Evolutionary conservation across 2,329 filamentous ascomycete genomes (phyloP).

Genomic region (Fusarium abutilonis): DNA sequence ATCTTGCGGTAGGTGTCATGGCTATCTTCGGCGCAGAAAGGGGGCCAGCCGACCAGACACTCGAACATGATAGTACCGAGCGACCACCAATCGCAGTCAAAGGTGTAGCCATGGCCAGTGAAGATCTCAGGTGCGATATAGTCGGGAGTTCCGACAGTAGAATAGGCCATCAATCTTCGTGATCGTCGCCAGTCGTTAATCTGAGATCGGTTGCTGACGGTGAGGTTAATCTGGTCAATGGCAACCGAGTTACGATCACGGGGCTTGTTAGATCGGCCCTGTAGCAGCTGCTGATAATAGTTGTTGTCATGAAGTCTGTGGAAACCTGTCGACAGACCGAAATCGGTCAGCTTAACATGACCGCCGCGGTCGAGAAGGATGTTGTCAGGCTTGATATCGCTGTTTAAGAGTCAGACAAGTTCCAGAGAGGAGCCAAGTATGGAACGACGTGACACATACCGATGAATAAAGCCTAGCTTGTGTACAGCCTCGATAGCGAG

Average conservation of each 20-base stretch:
- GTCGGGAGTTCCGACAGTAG: conserved; percentile 96
- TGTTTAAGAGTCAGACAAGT: conserved; percentile 51
- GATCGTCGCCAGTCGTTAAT: conserved; percentile 99
- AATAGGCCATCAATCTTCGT: conserved; percentile 94
- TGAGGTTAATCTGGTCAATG: conserved; percentile 97
- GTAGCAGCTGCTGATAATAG: conserved; percentile 96
- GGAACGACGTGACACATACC: conserved; percentile 66
- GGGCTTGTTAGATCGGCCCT: conserved; percentile 76
- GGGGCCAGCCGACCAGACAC: conserved; percentile 97
- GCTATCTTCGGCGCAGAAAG: conserved; percentile 97
- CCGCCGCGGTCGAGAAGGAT: conserved; percentile 94
- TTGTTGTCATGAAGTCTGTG: conserved; percentile 98
- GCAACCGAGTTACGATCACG: conserved; percentile 92
- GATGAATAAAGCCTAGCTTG: conserved; percentile 97
- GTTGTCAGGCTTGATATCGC: conserved; percentile 99
- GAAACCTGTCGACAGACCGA: conserved; percentile 96
- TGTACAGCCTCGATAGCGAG: conserved; percentile 99
- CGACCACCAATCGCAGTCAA: conserved; percentile 99
- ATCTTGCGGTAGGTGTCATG: conserved; percentile 99
- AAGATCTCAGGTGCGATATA: conserved; percentile 99
- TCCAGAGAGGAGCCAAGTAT: background rate
- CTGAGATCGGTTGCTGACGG: conserved; percentile 95
- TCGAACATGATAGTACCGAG: conserved; percentile 99
- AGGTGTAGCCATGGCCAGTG: conserved; percentile 93
- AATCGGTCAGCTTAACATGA: conserved; percentile 98